phyloP scores from a whole-genome alignment of 768 basidiomycete species.

The Tricholoma hemisulphureum region DNA sequence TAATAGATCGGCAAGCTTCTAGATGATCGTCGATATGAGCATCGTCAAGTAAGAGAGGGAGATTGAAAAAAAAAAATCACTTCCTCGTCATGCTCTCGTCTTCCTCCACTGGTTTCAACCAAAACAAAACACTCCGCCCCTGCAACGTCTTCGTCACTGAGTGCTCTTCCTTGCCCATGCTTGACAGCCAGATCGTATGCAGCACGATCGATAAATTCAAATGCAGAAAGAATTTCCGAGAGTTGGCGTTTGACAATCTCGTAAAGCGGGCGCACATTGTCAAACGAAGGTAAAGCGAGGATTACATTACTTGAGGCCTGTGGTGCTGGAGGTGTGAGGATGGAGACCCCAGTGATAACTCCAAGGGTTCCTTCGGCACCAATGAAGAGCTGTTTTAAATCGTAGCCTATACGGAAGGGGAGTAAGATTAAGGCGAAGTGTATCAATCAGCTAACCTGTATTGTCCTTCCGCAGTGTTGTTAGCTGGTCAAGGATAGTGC shows the following conservation, averaged over 20 bases:
- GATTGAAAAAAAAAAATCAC: slow-evolving; percentile 39
- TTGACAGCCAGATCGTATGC: slow-evolving; percentile 82
- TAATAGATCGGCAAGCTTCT: slow-evolving; percentile 86
- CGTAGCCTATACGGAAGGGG: slow-evolving; percentile 66
- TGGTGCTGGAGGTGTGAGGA: slow-evolving; percentile 82
- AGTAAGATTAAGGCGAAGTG: neutral
- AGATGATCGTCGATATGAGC: slow-evolving; percentile 8
- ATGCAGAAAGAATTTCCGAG: slow-evolving; percentile 95
- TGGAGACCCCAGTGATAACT: slow-evolving; percentile 91
- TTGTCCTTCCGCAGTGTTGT: slow-evolving; percentile 96
- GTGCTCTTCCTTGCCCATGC: slow-evolving; percentile 76
- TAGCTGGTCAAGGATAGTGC: slow-evolving; percentile 84
- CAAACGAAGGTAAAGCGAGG: slow-evolving; percentile 82
- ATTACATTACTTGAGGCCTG: slow-evolving; percentile 90
- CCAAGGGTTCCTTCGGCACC: slow-evolving; percentile 97
- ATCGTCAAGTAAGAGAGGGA: neutral
- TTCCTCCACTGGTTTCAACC: slow-evolving; percentile 92
- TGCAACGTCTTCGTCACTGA: slow-evolving; percentile 70
- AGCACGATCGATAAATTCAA: slow-evolving; percentile 92
- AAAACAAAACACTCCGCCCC: slow-evolving; percentile 88
- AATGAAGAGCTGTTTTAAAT: slow-evolving; percentile 97
- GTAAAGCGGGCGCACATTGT: slow-evolving; percentile 84
- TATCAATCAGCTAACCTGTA: slow-evolving; percentile 56
- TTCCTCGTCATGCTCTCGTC: slow-evolving; percentile 91
- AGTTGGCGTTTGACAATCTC: slow-evolving; percentile 76